These are phyloP conservation scores for Colletotrichum horii DNA, from an alignment of 2,329 filamentous ascomycete genomes.

Conservation along the genomic window DNA sequence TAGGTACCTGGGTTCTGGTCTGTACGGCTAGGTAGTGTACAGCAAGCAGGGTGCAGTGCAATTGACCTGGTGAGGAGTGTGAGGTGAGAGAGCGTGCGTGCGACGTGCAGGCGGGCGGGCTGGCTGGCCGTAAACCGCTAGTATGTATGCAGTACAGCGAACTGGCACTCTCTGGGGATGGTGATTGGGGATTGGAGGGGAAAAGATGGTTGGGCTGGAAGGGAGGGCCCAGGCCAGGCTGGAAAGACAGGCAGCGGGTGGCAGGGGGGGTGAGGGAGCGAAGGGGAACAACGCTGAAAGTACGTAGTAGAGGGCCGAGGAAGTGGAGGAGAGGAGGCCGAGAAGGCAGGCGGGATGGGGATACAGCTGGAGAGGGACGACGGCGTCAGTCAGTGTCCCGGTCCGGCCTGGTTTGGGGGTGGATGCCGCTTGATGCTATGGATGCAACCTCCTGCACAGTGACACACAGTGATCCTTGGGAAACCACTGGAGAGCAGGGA, in stretches of 20 bases:
- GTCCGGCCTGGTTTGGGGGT: constrained; percentile 16
- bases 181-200: not conserved
- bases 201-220: not conserved
- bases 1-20: not conserved
- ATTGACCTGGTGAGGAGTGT: not conserved
- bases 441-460: constrained; percentile 20
- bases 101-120: not conserved
- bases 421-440: constrained; percentile 12
- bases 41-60: not conserved
- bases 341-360: not conserved
- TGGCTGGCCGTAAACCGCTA: constrained; percentile 1
- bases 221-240: not conserved
- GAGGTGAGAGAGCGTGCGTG: not conserved
- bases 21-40: not conserved
- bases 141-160: not conserved
- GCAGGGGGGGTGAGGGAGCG: not conserved
- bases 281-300: not conserved
- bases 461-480: constrained; percentile 17
- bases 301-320: not conserved
- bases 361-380: not conserved
- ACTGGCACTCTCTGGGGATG: not conserved
- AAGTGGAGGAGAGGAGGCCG: not conserved
- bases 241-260: not conserved
- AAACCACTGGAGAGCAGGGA: constrained; percentile 15
- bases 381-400: not conserved